Evolutionary conservation across 192 early-diverging fungal species (phyloP).

Genomic region (Mortierella hygrophila): DNA sequence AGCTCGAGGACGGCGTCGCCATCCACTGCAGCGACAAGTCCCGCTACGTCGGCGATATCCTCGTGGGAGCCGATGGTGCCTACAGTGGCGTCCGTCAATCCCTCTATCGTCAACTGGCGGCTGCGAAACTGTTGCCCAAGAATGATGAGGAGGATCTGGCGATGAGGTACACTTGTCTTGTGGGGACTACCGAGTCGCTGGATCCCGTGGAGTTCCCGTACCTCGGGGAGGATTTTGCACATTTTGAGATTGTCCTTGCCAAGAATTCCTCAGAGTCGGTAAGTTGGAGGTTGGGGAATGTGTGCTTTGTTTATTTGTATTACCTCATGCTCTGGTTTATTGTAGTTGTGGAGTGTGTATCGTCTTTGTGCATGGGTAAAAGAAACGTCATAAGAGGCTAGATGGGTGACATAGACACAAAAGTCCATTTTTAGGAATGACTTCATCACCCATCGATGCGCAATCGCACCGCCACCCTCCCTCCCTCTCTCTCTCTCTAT

Average conservation of each 20-base stretch:
- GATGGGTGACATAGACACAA: neutral
- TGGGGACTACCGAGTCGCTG: conserved; percentile 22
- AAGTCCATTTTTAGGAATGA: too few relatives aligned
- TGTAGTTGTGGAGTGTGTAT: neutral
- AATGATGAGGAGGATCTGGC: conserved; percentile 21
- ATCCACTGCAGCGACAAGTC: conserved; percentile 38
- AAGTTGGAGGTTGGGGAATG: neutral
- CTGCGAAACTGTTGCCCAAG: conserved; percentile 17
- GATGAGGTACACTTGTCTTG: conserved; percentile 30
- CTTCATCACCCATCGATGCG: neutral
- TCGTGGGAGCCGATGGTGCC: conserved; percentile 36
- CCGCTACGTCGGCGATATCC: conserved; percentile 19
- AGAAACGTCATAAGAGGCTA: neutral
- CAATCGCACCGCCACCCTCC: neutral
- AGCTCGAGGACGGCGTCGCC: conserved; percentile 20
- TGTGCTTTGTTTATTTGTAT: neutral
- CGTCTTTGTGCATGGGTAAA: neutral
- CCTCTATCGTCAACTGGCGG: conserved; percentile 11
- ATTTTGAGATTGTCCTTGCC: conserved; percentile 40
- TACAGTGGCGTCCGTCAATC: conserved; percentile 33
- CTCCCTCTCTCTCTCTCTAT: neutral
- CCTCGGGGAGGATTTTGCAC: conserved; percentile 8
- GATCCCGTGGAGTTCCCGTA: conserved; percentile 2
- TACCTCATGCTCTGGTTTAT: neutral
- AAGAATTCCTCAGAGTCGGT: conserved; percentile 37